A percentile compares a stretch with the other conserved stretches of the same genome.
phyloP scores from a whole-genome alignment of 2,329 filamentous ascomycete genomes.

The Aspergillus sp. region DNA sequence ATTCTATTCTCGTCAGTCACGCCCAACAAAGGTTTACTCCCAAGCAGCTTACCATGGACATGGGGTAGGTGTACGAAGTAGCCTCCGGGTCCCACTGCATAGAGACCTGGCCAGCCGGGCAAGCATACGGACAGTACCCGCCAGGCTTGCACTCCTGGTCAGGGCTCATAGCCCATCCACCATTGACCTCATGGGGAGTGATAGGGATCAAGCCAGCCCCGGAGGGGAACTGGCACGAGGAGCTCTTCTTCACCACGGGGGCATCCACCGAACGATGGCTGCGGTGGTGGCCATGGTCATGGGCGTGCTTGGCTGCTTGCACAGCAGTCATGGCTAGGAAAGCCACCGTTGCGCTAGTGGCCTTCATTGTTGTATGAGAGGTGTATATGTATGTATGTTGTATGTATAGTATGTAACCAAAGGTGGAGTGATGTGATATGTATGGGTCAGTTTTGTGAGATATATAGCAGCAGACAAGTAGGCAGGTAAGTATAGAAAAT shows the following conservation, averaged over 20 bases:
- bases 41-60: constrained; percentile 65
- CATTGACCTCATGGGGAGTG: constrained; percentile 65
- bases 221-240: constrained; percentile 65
- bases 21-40: background rate
- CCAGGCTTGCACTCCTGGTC: constrained; percentile 68
- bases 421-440: background rate
- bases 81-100: constrained; percentile 75
- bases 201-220: constrained; percentile 68
- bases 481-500: background rate
- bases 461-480: constrained; percentile 1
- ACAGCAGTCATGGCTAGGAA: constrained; percentile 40
- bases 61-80: constrained; percentile 65
- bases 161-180: constrained; percentile 78
- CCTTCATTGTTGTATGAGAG: constrained; percentile 33
- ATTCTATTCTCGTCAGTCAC: constrained; percentile 52
- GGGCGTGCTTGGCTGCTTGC: constrained; percentile 37
- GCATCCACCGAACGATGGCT: constrained; percentile 30
- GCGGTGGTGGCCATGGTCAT: constrained; percentile 14
- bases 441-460: background rate
- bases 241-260: constrained; percentile 55
- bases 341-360: constrained; percentile 35
- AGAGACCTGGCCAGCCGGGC: constrained; percentile 73
- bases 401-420: background rate
- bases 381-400: constrained; percentile 1
- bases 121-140: constrained; percentile 75